phyloP scores from a whole-genome alignment of 164 flowering plant genomes.

The Piper longum region DNA sequence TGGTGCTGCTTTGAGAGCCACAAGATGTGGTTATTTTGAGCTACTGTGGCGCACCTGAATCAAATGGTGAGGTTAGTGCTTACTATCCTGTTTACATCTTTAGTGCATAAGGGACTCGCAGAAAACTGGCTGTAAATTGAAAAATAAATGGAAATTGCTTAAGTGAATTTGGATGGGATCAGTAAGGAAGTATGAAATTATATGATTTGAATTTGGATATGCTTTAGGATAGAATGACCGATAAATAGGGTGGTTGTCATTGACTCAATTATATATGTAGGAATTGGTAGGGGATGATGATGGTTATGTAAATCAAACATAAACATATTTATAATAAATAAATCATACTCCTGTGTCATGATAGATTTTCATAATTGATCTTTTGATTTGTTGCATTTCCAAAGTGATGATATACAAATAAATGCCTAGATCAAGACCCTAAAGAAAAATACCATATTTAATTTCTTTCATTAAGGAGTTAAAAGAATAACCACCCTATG shows the following conservation, averaged over 20 bases:
- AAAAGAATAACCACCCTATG: too few relatives aligned
- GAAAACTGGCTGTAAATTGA: background rate
- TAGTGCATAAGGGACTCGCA: background rate
- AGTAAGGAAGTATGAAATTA: background rate
- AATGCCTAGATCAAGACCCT: too few relatives aligned
- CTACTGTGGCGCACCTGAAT: constrained; percentile 56
- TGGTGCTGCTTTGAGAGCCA: constrained; percentile 36
- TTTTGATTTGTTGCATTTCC: too few relatives aligned
- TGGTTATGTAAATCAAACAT: too few relatives aligned
- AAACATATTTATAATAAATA: too few relatives aligned
- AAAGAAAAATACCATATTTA: too few relatives aligned
- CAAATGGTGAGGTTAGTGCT: constrained; percentile 55
- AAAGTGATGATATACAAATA: too few relatives aligned
- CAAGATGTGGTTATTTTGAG: constrained; percentile 62
- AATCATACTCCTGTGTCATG: too few relatives aligned
- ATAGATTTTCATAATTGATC: too few relatives aligned
- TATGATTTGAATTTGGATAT: background rate
- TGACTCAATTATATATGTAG: background rate
- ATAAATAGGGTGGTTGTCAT: background rate
- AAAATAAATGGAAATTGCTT: background rate
- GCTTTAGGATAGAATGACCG: background rate
- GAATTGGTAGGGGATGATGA: too few relatives aligned
- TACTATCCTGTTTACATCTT: constrained; percentile 11
- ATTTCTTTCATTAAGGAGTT: too few relatives aligned
- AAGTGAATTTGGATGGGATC: background rate